Percentiles rank a stretch among this genome's conserved stretches.
phyloP scores from a whole-genome alignment of 306 rosid species.

The Mimosa pudica region DNA sequence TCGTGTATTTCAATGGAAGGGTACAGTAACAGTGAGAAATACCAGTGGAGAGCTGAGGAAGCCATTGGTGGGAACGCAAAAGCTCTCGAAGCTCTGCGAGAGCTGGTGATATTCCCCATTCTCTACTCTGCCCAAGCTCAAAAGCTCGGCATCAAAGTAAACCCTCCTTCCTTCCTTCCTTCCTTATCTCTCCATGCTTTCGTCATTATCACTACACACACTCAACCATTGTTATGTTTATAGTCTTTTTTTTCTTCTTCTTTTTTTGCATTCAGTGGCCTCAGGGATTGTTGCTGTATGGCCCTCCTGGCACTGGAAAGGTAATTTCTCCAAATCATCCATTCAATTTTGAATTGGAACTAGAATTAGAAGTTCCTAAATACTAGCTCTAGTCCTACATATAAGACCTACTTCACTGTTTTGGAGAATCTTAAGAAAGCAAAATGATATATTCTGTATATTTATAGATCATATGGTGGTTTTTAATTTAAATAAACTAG shows the following conservation, averaged over 20 bases:
- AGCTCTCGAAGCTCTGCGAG: conserved; percentile 78
- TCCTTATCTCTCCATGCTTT: neutral
- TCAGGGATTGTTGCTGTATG: conserved; percentile 79
- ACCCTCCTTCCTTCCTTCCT: neutral
- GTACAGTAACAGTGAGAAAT: conserved; percentile 10
- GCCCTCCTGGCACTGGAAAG: conserved; percentile 98
- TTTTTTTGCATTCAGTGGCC: conserved; percentile 75
- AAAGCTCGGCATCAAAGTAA: conserved; percentile 73
- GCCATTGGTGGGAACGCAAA: conserved; percentile 71
- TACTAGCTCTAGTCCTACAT: no score
- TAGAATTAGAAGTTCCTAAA: no score
- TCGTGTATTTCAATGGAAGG: conserved; percentile 37
- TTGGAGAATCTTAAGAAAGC: no score
- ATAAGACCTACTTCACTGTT: no score
- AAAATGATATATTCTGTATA: no score
- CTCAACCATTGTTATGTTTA: neutral
- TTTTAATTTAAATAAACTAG: no score
- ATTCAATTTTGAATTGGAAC: neutral
- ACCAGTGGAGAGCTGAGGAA: conserved; percentile 71
- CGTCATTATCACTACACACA: no score
- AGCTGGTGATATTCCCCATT: conserved; percentile 70
- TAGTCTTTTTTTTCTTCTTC: conserved; percentile 2
- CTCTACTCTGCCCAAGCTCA: conserved; percentile 54
- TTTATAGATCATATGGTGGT: no score
- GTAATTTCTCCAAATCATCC: conserved; percentile 37